Evolutionary conservation across 495 filamentous ascomycete genomes (phyloP).

Genomic region (Penicillium samsonianum): DNA sequence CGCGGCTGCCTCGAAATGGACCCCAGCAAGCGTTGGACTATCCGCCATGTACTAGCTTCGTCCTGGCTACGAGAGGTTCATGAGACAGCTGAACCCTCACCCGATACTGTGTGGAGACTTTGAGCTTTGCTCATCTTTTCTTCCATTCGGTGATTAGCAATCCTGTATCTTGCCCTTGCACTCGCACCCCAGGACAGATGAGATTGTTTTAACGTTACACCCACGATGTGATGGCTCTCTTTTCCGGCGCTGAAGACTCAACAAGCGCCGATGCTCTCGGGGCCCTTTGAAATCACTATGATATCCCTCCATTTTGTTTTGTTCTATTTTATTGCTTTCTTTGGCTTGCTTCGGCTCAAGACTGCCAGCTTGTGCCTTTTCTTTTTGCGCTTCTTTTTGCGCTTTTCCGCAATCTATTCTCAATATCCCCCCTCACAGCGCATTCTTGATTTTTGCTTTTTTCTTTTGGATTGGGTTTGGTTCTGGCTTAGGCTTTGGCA

Average conservation of each 20-base stretch:
- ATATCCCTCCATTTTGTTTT: slow-evolving; percentile 22
- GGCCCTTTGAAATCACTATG: slow-evolving; percentile 11
- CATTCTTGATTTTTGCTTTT: slow-evolving; percentile 2
- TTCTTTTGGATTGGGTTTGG: not conserved
- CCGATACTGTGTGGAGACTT: slow-evolving; percentile 41
- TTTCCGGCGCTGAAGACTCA: slow-evolving; percentile 11
- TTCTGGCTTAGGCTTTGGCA: not conserved
- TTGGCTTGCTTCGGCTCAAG: not conserved
- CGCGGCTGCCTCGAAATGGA: slow-evolving; percentile 56
- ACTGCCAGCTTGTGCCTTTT: slow-evolving; percentile 1
- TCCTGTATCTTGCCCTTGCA: not conserved
- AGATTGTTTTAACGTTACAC: not conserved
- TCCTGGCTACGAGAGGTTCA: slow-evolving; percentile 53
- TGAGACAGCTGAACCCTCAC: slow-evolving; percentile 26
- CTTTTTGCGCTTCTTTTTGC: not conserved
- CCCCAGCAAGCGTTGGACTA: slow-evolving; percentile 51
- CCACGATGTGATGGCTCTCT: slow-evolving; percentile 1
- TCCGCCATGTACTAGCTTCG: slow-evolving; percentile 54
- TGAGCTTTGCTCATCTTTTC: slow-evolving; percentile 18
- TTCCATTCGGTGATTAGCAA: not conserved
- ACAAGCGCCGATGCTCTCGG: slow-evolving; percentile 10
- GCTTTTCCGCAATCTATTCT: not conserved
- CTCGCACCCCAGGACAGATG: not conserved
- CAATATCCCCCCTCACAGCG: slow-evolving; percentile 10
- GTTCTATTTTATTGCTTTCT: not conserved